These are phyloP conservation scores for Quercus rubra DNA, from an alignment of 306 rosid genomes.

Conservation along the genomic window DNA sequence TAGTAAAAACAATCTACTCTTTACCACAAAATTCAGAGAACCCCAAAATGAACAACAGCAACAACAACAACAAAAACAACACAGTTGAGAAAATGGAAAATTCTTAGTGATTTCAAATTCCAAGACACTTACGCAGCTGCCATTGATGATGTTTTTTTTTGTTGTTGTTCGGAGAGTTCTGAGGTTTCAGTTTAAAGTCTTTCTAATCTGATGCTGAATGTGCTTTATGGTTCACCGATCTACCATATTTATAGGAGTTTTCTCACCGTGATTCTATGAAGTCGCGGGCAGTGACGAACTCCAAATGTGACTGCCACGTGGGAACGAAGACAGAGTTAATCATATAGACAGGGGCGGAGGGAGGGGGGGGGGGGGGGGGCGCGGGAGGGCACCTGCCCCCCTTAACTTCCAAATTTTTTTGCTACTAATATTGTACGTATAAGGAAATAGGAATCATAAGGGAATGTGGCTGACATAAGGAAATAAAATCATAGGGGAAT, in stretches of 20 bases:
- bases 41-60: neutral
- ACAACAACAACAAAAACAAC: too few relatives aligned
- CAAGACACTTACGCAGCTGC: slow-evolving; percentile 28
- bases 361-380: too few relatives aligned
- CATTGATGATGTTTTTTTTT: slow-evolving; percentile 21
- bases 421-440: too few relatives aligned
- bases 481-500: too few relatives aligned
- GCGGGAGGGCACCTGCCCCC: too few relatives aligned
- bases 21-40: neutral
- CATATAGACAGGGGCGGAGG: too few relatives aligned
- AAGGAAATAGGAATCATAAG: too few relatives aligned
- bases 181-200: neutral
- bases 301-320: neutral
- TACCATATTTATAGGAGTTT: neutral
- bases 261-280: neutral
- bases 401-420: too few relatives aligned
- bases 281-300: neutral
- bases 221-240: neutral
- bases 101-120: neutral
- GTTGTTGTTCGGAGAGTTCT: neutral
- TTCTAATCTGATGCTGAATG: neutral
- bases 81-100: too few relatives aligned
- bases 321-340: neutral
- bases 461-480: too few relatives aligned
- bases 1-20: too few relatives aligned